phyloP scores from a whole-genome alignment of 306 rosid genomes.

The Corylus heterophylla region DNA sequence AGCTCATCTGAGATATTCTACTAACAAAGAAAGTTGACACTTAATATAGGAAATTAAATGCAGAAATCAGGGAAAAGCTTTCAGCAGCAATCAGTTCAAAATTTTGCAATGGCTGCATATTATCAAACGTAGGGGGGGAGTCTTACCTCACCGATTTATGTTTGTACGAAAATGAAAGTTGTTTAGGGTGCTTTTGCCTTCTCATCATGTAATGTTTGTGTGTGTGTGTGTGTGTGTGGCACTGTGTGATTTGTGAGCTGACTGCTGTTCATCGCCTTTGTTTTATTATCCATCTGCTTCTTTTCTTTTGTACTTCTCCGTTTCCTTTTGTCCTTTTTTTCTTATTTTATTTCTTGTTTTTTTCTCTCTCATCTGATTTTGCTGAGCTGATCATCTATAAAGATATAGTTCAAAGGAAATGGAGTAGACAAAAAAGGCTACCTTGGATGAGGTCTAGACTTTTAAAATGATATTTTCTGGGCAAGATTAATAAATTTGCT shows the following conservation, averaged over 20 bases:
- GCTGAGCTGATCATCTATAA: not conserved
- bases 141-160: not conserved
- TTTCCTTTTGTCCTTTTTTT: not conserved
- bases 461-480: not conserved
- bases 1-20: not conserved
- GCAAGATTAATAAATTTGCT: not conserved
- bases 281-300: not conserved
- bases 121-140: not conserved
- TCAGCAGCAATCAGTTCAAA: not conserved
- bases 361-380: not conserved
- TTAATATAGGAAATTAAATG: not conserved
- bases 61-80: not conserved
- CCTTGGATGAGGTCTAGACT: not conserved
- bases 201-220: not conserved
- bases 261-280: not conserved
- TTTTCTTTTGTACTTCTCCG: not conserved
- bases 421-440: not conserved
- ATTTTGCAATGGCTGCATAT: not conserved
- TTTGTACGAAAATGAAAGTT: not conserved
- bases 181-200: not conserved
- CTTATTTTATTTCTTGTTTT: not conserved
- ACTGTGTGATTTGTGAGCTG: not conserved
- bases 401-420: not conserved
- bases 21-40: not conserved
- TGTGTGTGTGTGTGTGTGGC: not conserved